Evolutionary conservation across 306 rosid genomes (phyloP), one percentile per base, ranked within the genome.

Genomic region (Quercus aquifolioides): DNA sequence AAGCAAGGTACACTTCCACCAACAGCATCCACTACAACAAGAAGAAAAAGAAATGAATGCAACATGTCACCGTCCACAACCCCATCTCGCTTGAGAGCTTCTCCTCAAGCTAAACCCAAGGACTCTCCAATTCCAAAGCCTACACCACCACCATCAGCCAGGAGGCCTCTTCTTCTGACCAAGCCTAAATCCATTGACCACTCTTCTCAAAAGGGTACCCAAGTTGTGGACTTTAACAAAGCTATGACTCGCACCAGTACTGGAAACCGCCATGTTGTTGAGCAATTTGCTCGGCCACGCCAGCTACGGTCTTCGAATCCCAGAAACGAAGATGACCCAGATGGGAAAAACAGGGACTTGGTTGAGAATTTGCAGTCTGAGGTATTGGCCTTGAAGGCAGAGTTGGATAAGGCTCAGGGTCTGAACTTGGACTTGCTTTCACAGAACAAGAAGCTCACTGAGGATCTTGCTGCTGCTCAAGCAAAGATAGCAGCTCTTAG

Each of bases 401-500:
- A 91, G 80, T 84, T 94, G 92, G 90, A 84, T 33, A 84, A 80
- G 77, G 86, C 88, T 68, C 89, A 79, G 55, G 84, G 83, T 67
- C 82, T 85, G 72, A 92, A 92, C 23, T 20, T 87, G 69, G 92
- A 90, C 81, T 84, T 94, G 77, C 89, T 87, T 81, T 80, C 87
- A 46, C 90, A 84, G 56, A 94, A 92, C 83, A 74, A 63, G 26
- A 89, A 82, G 82, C 94, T 94, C 33, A 25, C 68, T n/a, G 80
- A 79, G 46, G 81, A 88, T 26, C 97, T 94, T 33, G 89, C 91
- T 72, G 90, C 91, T 62, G 87, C 97, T 55, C 87, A 92, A 81
- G 90, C 92, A 73, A 92, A 94, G 73, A 46, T 82, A 43, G 73
- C 68, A 56, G 82, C 85, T 63, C 74, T 31, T 73, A 78, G 72